phyloP scores from a whole-genome alignment of 768 basidiomycete genomes.

The Suillus bovinus region DNA sequence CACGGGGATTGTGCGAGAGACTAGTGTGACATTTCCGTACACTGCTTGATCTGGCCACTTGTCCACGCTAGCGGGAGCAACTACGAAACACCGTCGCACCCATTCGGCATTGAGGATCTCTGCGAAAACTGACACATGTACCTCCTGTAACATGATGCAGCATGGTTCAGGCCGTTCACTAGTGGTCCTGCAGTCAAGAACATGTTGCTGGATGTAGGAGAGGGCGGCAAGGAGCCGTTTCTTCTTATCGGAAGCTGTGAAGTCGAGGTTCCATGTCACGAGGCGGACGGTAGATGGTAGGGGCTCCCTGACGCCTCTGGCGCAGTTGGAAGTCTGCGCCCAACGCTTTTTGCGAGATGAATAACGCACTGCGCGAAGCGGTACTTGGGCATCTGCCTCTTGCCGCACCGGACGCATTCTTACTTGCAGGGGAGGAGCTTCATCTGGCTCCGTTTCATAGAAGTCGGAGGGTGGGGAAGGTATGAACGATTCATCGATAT shows the following conservation, averaged over 20 bases:
- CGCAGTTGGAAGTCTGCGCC: constrained; percentile 36
- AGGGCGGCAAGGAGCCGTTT: constrained; percentile 51
- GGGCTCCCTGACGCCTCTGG: constrained; percentile 34
- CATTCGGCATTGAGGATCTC: constrained; percentile 57
- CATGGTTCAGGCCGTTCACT: constrained; percentile 53
- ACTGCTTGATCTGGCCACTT: constrained; percentile 52
- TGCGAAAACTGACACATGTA: constrained; percentile 44
- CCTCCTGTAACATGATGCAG: constrained; percentile 72
- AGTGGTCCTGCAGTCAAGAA: constrained; percentile 46
- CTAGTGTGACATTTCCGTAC: constrained; percentile 74
- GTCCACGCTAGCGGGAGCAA: constrained; percentile 52
- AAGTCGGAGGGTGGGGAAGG: constrained; percentile 28
- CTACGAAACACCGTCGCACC: constrained; percentile 59
- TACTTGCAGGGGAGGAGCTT: constrained; percentile 16
- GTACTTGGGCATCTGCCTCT: constrained; percentile 25
- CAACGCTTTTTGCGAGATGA: constrained; percentile 34
- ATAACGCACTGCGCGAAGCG: constrained; percentile 33
- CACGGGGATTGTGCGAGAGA: constrained; percentile 57
- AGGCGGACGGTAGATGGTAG: constrained; percentile 51
- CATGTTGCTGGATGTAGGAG: constrained; percentile 52
- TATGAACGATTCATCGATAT: constrained; percentile 31
- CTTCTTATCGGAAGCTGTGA: constrained; percentile 34
- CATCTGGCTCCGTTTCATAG: constrained; percentile 27
- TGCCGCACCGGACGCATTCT: constrained; percentile 9
- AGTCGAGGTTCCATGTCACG: constrained; percentile 76